Percentiles rank a stretch among this genome's conserved stretches.
Evolutionary conservation across 768 basidiomycete genomes (phyloP).

Genomic region (Trametes punicea): DNA sequence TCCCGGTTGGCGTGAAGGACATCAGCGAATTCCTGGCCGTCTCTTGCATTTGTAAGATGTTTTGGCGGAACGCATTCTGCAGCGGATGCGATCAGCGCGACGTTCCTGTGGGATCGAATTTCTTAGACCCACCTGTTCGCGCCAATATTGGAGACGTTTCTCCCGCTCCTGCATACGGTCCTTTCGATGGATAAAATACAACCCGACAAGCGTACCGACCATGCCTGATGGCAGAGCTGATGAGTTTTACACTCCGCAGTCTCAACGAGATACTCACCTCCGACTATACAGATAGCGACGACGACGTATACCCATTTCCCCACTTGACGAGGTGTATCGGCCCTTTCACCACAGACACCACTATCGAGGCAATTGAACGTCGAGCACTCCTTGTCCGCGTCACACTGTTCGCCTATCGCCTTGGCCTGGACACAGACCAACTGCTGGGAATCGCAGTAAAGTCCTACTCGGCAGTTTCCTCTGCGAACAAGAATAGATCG

Average conservation of each 20-base stretch:
- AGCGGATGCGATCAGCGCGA: background rate
- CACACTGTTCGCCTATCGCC: slow-evolving; percentile 54
- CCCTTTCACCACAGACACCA: slow-evolving; percentile 59
- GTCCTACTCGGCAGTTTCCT: slow-evolving; percentile 67
- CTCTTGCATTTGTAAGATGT: slow-evolving; percentile 75
- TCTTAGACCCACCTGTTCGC: slow-evolving; percentile 64
- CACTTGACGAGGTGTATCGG: slow-evolving; percentile 61
- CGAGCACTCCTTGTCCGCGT: slow-evolving; percentile 60
- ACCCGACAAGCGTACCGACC: slow-evolving; percentile 60
- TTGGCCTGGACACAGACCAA: slow-evolving; percentile 59
- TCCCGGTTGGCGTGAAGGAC: slow-evolving; percentile 41
- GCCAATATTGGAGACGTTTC: slow-evolving; percentile 86
- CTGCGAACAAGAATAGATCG: slow-evolving; percentile 33
- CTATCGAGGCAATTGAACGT: slow-evolving; percentile 69
- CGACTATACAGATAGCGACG: slow-evolving; percentile 68
- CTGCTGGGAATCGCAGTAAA: slow-evolving; percentile 70
- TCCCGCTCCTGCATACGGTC: slow-evolving; percentile 75
- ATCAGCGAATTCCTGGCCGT: slow-evolving; percentile 66
- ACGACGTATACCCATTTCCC: slow-evolving; percentile 67
- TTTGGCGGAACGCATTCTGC: slow-evolving; percentile 77
- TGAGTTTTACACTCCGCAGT: background rate
- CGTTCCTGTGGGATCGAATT: background rate
- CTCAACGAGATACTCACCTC: slow-evolving; percentile 43
- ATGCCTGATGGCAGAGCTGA: slow-evolving; percentile 49
- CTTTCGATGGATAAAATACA: slow-evolving; percentile 70